Percentiles rank a stretch among this genome's conserved stretches.
phyloP scores from a whole-genome alignment of 768 basidiomycete genomes.

The Mycena epipterygia region DNA sequence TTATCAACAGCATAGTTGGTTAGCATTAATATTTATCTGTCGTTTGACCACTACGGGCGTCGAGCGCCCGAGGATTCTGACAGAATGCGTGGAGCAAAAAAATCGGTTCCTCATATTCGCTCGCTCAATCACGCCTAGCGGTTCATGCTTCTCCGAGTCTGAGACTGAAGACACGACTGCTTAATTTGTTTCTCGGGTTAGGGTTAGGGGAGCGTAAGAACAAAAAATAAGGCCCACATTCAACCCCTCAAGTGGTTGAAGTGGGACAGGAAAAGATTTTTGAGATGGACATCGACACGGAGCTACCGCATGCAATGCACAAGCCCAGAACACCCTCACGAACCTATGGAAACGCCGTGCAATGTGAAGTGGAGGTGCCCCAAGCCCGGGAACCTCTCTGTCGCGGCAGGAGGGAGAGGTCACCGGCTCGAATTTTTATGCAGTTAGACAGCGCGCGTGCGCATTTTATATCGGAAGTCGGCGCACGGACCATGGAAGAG shows the following conservation, averaged over 20 bases:
- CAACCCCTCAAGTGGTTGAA: conserved; percentile 17
- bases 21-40: too few relatives aligned
- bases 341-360: background rate
- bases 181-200: conserved; percentile 5
- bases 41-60: too few relatives aligned
- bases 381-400: background rate
- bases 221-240: conserved; percentile 20
- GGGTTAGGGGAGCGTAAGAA: background rate
- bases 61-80: too few relatives aligned
- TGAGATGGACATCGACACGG: background rate
- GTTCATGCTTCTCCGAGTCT: too few relatives aligned
- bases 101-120: too few relatives aligned
- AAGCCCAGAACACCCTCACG: conserved; percentile 1
- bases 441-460: too few relatives aligned
- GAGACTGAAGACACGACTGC: too few relatives aligned
- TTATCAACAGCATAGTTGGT: too few relatives aligned
- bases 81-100: too few relatives aligned
- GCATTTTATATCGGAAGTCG: background rate
- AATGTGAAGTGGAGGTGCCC: background rate
- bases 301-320: background rate
- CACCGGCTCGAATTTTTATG: background rate
- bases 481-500: background rate
- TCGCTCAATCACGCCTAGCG: too few relatives aligned
- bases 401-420: conserved; percentile 9
- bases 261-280: conserved; percentile 20